Percentiles rank a stretch among this genome's conserved stretches.
Conservation (phyloP, 345 rosid genomes). For the Capsella bursapastoris region DNA sequence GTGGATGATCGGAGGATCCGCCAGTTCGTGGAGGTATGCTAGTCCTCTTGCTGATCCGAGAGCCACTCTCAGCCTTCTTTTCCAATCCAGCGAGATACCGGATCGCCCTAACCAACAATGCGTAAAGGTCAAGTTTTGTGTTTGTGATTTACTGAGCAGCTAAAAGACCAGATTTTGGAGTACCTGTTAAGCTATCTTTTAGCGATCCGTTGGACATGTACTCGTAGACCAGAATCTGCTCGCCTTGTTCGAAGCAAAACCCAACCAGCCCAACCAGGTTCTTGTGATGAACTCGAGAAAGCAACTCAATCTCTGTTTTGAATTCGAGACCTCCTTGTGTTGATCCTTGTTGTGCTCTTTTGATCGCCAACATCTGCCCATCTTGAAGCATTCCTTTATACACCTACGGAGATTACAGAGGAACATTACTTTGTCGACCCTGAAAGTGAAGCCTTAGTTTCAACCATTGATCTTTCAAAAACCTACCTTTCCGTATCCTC, state of each 20-base stretch:
- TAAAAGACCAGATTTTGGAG: constrained; percentile 6
- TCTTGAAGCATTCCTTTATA: constrained; percentile 82
- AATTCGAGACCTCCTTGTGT: constrained; percentile 93
- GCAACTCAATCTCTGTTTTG: constrained; percentile 96
- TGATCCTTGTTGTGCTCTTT: constrained; percentile 92
- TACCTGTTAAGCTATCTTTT: constrained; percentile 81
- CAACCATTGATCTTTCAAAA: constrained; percentile 8
- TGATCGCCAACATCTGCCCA: constrained; percentile 79
- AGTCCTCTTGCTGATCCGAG: constrained; percentile 95
- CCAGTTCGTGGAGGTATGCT: constrained; percentile 95
- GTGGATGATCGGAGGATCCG: constrained; percentile 95
- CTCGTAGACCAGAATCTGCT: constrained; percentile 90
- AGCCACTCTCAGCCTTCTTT: constrained; percentile 79
- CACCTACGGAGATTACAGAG: constrained; percentile 52
- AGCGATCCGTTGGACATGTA: constrained; percentile 86
- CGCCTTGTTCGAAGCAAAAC: constrained; percentile 89
- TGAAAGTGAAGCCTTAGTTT: constrained; percentile 11
- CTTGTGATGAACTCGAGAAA: constrained; percentile 94
- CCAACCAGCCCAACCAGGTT: constrained; percentile 92
- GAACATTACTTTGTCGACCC: neutral
- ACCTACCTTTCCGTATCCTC: constrained; percentile 90
- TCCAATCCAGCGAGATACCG: constrained; percentile 79
- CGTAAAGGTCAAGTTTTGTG: neutral
- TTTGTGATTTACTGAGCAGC: neutral
- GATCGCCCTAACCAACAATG: constrained; percentile 60